A percentile compares a stretch with the other conserved stretches of the same genome.
These are phyloP conservation scores for Amanita jacksonii DNA, from an alignment of 768 basidiomycete genomes.

Conservation along the genomic window DNA sequence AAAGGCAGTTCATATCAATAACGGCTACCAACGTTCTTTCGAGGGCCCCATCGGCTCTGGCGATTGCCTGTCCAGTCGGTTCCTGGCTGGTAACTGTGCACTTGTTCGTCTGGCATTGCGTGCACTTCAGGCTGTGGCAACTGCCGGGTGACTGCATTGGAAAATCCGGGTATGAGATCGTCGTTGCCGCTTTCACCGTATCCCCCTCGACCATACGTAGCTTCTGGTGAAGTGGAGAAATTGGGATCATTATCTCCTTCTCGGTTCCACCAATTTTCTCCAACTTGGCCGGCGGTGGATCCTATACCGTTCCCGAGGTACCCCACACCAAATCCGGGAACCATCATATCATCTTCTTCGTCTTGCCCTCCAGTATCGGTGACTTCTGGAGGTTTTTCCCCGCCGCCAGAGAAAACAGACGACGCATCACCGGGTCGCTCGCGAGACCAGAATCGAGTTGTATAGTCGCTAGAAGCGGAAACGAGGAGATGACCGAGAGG, in stretches of 20 bases:
- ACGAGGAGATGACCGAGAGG: conserved; percentile 93
- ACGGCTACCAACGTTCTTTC: conserved; percentile 15
- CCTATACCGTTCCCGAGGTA: conserved; percentile 18
- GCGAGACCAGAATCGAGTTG: conserved; percentile 97
- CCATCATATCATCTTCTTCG: conserved; percentile 65
- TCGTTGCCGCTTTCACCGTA: conserved; percentile 34
- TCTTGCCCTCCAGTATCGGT: conserved; percentile 50
- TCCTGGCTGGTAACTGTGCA: conserved; percentile 20
- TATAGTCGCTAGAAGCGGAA: conserved; percentile 95
- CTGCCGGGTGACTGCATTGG: conserved; percentile 14
- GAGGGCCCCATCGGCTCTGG: conserved; percentile 21
- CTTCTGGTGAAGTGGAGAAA: conserved; percentile 7
- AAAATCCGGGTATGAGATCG: conserved; percentile 59
- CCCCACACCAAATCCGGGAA: conserved; percentile 61
- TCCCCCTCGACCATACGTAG: conserved; percentile 9
- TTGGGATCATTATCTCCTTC: conserved; percentile 26
- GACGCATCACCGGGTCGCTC: conserved; percentile 78
- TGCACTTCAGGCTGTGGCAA: conserved; percentile 42
- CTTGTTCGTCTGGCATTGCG: conserved; percentile 22
- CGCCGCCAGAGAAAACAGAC: conserved; percentile 71
- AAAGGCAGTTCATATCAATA: conserved; percentile 9
- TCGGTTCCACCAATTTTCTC: conserved; percentile 33
- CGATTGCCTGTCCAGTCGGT: conserved; percentile 24
- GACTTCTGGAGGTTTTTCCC: conserved; percentile 75
- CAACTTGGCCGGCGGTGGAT: conserved; percentile 12